phyloP scores from a whole-genome alignment of 495 filamentous ascomycete genomes.

The Penicillium paradoxum region DNA sequence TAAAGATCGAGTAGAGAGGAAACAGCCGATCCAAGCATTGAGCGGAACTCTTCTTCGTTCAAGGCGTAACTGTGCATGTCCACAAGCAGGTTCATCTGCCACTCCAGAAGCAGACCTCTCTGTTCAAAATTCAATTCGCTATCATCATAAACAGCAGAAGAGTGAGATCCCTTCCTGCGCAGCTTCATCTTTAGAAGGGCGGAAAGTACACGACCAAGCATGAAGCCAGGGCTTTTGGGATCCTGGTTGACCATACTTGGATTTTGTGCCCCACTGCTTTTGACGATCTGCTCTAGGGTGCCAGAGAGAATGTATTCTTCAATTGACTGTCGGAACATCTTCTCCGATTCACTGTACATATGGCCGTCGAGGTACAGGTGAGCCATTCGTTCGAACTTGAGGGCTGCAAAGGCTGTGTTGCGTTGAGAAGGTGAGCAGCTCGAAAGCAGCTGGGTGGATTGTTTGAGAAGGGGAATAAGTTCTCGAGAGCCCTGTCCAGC shows the following conservation, averaged over 20 bases:
- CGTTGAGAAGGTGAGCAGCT: slow-evolving; percentile 36
- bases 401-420: slow-evolving; percentile 42
- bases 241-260: slow-evolving; percentile 27
- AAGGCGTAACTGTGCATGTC: slow-evolving; percentile 27
- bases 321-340: slow-evolving; percentile 42
- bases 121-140: slow-evolving; percentile 26
- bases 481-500: slow-evolving; percentile 30
- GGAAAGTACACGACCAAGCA: slow-evolving; percentile 45
- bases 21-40: slow-evolving; percentile 25
- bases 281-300: slow-evolving; percentile 28
- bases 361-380: slow-evolving; percentile 38
- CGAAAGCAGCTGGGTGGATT: slow-evolving; percentile 44
- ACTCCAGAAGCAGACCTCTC: slow-evolving; percentile 51
- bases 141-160: slow-evolving; percentile 40
- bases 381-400: slow-evolving; percentile 53
- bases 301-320: slow-evolving; percentile 44
- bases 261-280: slow-evolving; percentile 23
- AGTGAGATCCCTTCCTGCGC: slow-evolving; percentile 25
- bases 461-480: slow-evolving; percentile 41
- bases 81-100: slow-evolving; percentile 44
- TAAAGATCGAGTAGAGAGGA: slow-evolving; percentile 42
- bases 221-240: slow-evolving; percentile 35
- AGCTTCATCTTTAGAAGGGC: slow-evolving; percentile 42
- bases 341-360: slow-evolving; percentile 33
- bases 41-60: slow-evolving; percentile 31